These are phyloP conservation scores for Kewa caespitosa DNA, from an alignment of 179 eudicot genomes.

Conservation along the genomic window DNA sequence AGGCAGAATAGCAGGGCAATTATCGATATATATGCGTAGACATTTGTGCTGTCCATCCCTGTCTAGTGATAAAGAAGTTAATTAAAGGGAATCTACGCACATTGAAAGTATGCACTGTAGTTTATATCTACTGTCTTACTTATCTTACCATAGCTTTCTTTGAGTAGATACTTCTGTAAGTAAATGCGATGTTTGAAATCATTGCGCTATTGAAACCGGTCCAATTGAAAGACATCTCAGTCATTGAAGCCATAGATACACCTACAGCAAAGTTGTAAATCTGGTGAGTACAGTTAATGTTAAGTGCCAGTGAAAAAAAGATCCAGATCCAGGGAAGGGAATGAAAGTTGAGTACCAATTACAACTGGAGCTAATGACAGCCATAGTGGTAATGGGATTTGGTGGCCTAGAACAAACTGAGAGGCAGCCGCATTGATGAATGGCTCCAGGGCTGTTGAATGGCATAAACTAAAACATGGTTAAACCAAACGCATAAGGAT, in stretches of 20 bases:
- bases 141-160: conserved; percentile 29
- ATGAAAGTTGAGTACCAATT: conserved; percentile 11
- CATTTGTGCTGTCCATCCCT: conserved; percentile 30
- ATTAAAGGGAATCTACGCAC: neutral
- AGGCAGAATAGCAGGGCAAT: conserved; percentile 31
- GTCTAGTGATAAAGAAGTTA: conserved; percentile 9
- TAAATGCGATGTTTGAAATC: conserved; percentile 28
- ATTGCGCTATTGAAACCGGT: conserved; percentile 26
- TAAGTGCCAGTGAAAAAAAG: neutral
- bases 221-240: conserved; percentile 33
- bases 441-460: conserved; percentile 25
- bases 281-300: conserved; percentile 6
- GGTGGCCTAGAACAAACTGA: conserved; percentile 24
- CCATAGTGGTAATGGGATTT: conserved; percentile 28
- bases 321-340: neutral
- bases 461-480: neutral
- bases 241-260: conserved; percentile 34
- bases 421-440: conserved; percentile 30
- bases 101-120: neutral
- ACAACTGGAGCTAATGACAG: conserved; percentile 28
- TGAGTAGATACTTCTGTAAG: conserved; percentile 27
- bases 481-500: neutral
- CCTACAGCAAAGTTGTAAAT: conserved; percentile 13
- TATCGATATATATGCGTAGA: conserved; percentile 23
- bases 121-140: neutral